Conservation (phyloP, 1,139 yeast species). For the Taphrina sp. region DNA sequence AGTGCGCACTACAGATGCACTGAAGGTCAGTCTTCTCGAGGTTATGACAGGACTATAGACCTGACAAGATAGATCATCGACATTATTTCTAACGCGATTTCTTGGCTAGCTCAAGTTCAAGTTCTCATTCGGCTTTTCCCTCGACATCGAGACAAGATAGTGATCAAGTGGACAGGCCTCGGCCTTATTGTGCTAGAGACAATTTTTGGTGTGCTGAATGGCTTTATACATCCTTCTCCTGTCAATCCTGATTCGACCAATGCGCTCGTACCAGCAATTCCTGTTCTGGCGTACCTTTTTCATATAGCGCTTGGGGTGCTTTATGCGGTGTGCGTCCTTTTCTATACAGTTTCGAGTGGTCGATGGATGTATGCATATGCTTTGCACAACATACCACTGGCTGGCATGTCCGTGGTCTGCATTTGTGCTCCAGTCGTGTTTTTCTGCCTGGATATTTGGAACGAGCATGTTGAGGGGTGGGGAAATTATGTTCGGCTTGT, state of each 20-base stretch:
- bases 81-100: constrained; percentile 48
- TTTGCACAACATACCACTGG: constrained; percentile 53
- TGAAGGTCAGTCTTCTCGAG: too few species aligned
- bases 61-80: constrained; percentile 60
- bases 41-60: too few species aligned
- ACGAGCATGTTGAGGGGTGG: constrained; percentile 66
- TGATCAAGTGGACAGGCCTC: constrained; percentile 63
- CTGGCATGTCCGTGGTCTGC: constrained; percentile 58
- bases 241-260: constrained; percentile 20
- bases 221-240: constrained; percentile 35
- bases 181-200: constrained; percentile 51
- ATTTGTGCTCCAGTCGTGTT: constrained; percentile 68
- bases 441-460: constrained; percentile 74
- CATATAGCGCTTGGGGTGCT: constrained; percentile 72
- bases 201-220: constrained; percentile 38
- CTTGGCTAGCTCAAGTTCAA: constrained; percentile 67
- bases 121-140: constrained; percentile 69
- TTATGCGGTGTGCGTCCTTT: constrained; percentile 65
- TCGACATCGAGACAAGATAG: constrained; percentile 66
- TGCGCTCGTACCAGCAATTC: constrained; percentile 50
- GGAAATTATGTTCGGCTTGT: constrained; percentile 75
- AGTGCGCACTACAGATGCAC: constrained; percentile 49
- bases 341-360: constrained; percentile 58
- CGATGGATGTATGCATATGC: constrained; percentile 52
- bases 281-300: constrained; percentile 75